Evolutionary conservation across 805 yeast genomes (phyloP).

Genomic region (Metschnikowia cubensis): DNA sequence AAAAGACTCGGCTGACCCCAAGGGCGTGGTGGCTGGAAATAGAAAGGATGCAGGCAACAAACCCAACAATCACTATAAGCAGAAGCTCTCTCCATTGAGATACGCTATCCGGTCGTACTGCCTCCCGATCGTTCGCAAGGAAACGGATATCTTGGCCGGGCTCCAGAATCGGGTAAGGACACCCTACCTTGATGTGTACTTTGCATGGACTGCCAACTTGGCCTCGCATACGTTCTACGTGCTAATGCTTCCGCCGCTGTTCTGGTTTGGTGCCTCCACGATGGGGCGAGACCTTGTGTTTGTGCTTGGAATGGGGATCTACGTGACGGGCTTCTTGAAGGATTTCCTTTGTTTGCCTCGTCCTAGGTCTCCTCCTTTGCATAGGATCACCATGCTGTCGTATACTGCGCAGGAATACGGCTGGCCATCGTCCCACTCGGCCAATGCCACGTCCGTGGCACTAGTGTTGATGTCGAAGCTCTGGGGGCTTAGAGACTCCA

Average conservation of each 20-base stretch:
- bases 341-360: slow-evolving; percentile 89
- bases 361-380: slow-evolving; percentile 88
- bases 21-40: neutral
- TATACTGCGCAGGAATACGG: slow-evolving; percentile 93
- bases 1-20: neutral
- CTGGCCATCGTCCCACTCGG: slow-evolving; percentile 90
- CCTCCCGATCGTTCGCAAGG: slow-evolving; percentile 56
- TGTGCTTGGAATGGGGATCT: slow-evolving; percentile 68
- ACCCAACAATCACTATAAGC: slow-evolving; percentile 59
- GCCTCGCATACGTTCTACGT: slow-evolving; percentile 96
- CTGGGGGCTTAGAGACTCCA: slow-evolving; percentile 12
- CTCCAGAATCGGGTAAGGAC: slow-evolving; percentile 53
- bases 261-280: slow-evolving; percentile 68
- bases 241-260: slow-evolving; percentile 76
- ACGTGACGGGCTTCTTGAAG: slow-evolving; percentile 67
- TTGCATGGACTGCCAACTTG: slow-evolving; percentile 81
- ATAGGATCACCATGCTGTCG: slow-evolving; percentile 84
- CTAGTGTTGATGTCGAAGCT: slow-evolving; percentile 34
- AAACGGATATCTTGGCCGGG: slow-evolving; percentile 54
- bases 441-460: slow-evolving; percentile 85
- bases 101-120: slow-evolving; percentile 50
- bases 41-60: slow-evolving; percentile 72
- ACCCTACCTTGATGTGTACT: slow-evolving; percentile 61
- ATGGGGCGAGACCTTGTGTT: slow-evolving; percentile 57
- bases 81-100: slow-evolving; percentile 52